Base-by-base conservation (phyloP, 805 yeast species). In the Candida koratica region DNA sequence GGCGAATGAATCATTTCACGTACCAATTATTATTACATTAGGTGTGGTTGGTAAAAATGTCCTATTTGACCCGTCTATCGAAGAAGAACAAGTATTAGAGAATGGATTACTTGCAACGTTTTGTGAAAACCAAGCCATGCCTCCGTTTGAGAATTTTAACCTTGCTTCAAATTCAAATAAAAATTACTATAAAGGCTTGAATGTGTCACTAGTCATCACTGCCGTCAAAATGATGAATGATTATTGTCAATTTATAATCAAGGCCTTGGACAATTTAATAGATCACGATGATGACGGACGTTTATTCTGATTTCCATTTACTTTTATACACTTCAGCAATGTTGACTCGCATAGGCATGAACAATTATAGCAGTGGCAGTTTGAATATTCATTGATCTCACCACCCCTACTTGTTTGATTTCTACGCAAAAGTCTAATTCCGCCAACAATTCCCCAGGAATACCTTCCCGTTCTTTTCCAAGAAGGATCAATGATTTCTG, bases 291-390 rank as follows among this genome's bases (percentile, higher is more conserved):
- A 62, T 22, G 60, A 59, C 29, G 63, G 64, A 33, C 55, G 49
- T 6, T 42, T 50, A 17, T 49, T 59, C 14, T 13, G 13, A 18
- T 20, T n/a, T n/a, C n/a, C n/a, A n/a, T n/a, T n/a, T n/a, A n/a
- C n/a, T n/a, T n/a, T n/a, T n/a, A n/a, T n/a, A n/a, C n/a, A n/a
- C n/a, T n/a, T n/a, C n/a, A 73, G 52, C 82, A 77, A 48, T 80
- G 81, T 50, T 80, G 85, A 13, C 71, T 55, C 1, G 94, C 79
- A 51, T 90, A 89, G 0, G 96, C 93, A 58, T 89, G 95, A 5
- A 88, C 96, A 34, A 89, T 77, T 14, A 89, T 88, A 0, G 97
- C 97, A 0, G 97, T 81, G 1, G 97, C 97, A 0, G 97, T 89
- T 61, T 89, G 97, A 43, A 89, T 89, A 52, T 89, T 89, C 97